A percentile compares a stretch with the other conserved stretches of the same genome.
These are phyloP conservation scores for Ascoidea tarda DNA, from an alignment of 805 yeast genomes.

Conservation along the genomic window DNA sequence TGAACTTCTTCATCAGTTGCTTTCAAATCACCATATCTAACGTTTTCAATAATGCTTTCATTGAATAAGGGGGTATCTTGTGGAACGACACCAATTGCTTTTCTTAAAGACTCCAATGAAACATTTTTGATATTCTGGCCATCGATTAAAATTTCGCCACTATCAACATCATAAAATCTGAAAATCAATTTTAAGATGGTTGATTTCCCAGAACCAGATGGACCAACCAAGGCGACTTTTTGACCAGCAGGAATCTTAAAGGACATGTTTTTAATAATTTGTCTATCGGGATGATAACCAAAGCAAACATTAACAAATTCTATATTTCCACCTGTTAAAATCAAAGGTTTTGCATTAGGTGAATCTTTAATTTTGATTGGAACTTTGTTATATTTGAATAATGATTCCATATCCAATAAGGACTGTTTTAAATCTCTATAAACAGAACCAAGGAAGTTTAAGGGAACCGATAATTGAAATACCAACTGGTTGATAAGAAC, in stretches of 20 bases:
- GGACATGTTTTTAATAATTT: slow-evolving; percentile 66
- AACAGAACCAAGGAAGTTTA: slow-evolving; percentile 89
- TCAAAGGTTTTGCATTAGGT: slow-evolving; percentile 48
- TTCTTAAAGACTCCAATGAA: slow-evolving; percentile 61
- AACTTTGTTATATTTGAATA: slow-evolving; percentile 73
- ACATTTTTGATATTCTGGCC: slow-evolving; percentile 77
- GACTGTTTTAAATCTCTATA: slow-evolving; percentile 92
- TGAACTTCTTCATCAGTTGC: slow-evolving; percentile 64
- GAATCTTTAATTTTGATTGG: slow-evolving; percentile 50
- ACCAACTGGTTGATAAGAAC: slow-evolving; percentile 92
- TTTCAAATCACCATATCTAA: slow-evolving; percentile 67
- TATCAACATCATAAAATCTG: slow-evolving; percentile 74
- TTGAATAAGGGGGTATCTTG: slow-evolving; percentile 95
- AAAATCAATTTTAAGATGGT: slow-evolving; percentile 75
- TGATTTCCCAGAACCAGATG: slow-evolving; percentile 92
- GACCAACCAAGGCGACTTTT: slow-evolving; percentile 91
- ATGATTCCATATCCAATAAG: slow-evolving; percentile 86
- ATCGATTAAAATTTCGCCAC: slow-evolving; percentile 71
- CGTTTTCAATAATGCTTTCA: slow-evolving; percentile 77
- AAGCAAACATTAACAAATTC: slow-evolving; percentile 83
- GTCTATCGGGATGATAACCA: slow-evolving; percentile 83
- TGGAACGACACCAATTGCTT: slow-evolving; percentile 81
- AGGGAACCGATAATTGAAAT: slow-evolving; percentile 88
- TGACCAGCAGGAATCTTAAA: slow-evolving; percentile 84
- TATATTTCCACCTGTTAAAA: slow-evolving; percentile 53